phyloP scores from a whole-genome alignment of 495 filamentous ascomycete species.

The Acidiella bohemica region DNA sequence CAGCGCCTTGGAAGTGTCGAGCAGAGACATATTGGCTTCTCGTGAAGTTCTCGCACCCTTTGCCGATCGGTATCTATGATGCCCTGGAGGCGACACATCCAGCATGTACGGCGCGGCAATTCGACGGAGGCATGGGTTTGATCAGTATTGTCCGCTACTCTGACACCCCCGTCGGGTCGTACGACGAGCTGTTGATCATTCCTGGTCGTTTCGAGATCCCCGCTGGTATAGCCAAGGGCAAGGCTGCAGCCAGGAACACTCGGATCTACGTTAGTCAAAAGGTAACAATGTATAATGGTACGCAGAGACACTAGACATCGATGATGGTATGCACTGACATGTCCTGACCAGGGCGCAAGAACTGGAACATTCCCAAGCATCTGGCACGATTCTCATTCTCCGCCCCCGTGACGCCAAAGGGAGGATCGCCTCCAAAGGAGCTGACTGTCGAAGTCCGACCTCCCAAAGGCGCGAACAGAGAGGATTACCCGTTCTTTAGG shows the following conservation, averaged over 20 bases:
- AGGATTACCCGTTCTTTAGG: constrained; percentile 32
- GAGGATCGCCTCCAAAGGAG: constrained; percentile 3
- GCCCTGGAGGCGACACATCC: constrained; percentile 15
- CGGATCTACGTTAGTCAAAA: constrained; percentile 40
- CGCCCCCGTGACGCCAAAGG: constrained; percentile 23
- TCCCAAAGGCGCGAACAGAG: constrained; percentile 8
- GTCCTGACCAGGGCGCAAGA: constrained; percentile 27
- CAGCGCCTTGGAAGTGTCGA: constrained; percentile 16
- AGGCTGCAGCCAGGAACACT: constrained; percentile 27
- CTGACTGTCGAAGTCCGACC: constrained; percentile 35
- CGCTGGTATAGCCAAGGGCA: constrained; percentile 16
- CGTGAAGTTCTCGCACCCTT: constrained; percentile 4
- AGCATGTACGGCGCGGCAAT: constrained; percentile 18
- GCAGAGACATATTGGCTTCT: constrained; percentile 19
- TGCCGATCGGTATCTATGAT: constrained; percentile 20
- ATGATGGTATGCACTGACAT: too few species aligned
- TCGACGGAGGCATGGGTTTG: constrained; percentile 34
- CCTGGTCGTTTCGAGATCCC: constrained; percentile 33
- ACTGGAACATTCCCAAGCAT: constrained; percentile 44
- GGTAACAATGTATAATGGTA: constrained; percentile 33
- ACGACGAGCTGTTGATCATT: constrained; percentile 38
- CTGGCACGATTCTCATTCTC: constrained; percentile 39
- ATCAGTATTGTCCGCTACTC: constrained; percentile 37
- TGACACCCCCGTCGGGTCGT: constrained; percentile 37
- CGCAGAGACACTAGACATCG: too few species aligned